A percentile compares a stretch with the other conserved stretches of the same genome.
Evolutionary conservation across 768 basidiomycete species (phyloP).

Genomic region (Rhodotorula toruloides): DNA sequence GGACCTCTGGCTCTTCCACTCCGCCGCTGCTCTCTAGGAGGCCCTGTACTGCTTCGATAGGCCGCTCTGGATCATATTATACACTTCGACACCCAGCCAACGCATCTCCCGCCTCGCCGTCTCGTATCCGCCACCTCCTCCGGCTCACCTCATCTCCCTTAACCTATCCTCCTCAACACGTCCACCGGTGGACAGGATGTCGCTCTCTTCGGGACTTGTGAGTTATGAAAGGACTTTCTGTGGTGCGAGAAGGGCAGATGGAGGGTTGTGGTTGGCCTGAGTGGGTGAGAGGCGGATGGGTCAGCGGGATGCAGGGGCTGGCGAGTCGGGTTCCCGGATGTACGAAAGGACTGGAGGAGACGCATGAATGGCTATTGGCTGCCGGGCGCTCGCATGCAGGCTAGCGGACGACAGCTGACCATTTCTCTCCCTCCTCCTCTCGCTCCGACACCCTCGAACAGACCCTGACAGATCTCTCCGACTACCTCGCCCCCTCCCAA

Average conservation of each 20-base stretch:
- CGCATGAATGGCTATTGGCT: too few relatives aligned
- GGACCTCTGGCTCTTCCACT: too few relatives aligned
- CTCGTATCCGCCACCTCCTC: not conserved
- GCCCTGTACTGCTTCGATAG: too few relatives aligned
- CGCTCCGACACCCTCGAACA: not conserved
- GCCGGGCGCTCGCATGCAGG: too few relatives aligned
- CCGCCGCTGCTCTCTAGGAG: too few relatives aligned
- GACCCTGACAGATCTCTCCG: constrained; percentile 45
- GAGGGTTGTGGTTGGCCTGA: not conserved
- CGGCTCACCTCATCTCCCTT: not conserved
- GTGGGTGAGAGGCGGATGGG: too few relatives aligned
- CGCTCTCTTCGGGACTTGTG: constrained; percentile 16
- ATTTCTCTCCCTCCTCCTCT: too few relatives aligned
- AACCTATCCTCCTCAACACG: not conserved
- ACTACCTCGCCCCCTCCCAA: constrained; percentile 93
- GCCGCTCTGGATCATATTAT: too few relatives aligned
- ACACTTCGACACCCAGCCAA: not conserved
- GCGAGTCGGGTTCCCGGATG: too few relatives aligned
- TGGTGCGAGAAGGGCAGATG: not conserved
- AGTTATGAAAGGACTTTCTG: not conserved
- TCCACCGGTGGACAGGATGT: not conserved
- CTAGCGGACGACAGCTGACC: not conserved
- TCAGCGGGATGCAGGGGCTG: too few relatives aligned
- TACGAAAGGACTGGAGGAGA: too few relatives aligned
- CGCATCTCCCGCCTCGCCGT: too few relatives aligned